Base-by-base conservation (phyloP, 495 filamentous ascomycete species). In the Bacidia rubella region DNA sequence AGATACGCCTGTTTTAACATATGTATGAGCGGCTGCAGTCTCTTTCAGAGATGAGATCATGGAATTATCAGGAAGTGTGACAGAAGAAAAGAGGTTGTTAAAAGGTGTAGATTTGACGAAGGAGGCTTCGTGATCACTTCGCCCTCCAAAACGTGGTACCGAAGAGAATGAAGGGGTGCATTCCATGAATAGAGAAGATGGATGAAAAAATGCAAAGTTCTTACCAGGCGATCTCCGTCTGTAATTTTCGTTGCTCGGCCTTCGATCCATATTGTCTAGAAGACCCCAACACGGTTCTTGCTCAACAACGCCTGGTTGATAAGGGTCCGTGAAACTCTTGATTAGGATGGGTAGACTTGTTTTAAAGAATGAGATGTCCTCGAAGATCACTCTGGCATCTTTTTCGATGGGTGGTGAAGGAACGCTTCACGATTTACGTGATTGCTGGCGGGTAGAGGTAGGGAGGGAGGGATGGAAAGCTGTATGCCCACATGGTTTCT, bases 141-240 rank as follows among this genome's bases (percentile, higher is more conserved):
- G n/a, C n/a, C n/a, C n/a, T n/a, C n/a, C n/a, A n/a, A n/a, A n/a
- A n/a, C n/a, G n/a, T n/a, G n/a, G n/a, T n/a, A n/a, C n/a, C n/a
- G n/a, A n/a, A n/a, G n/a, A n/a, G n/a, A n/a, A n/a, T n/a, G n/a
- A n/a, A n/a, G n/a, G n/a, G 29, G 5, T 35, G 29, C 29, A 35
- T 35, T 35, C 7, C 29, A 35, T n/a, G 29, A 35, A 15, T 15
- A 35, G 29, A 35, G 5, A 7, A 15, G 15, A 35, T 7, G 29
- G 5, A 35, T 35, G 15, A 35, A 35, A 15, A 7, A 5, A 35
- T 35, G 29, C 15, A 35, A 38, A 3, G 23, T 32, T 49, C 73
- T 60, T 70, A 77, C 74, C 66, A 55, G 74, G 74, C 35, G 74
- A 77, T 49, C 74, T 66, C 49, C 72, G 73, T 4, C 74, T 63